Conservation (phyloP, 768 basidiomycete genomes). For the Omphalotus guepiniiformis region DNA sequence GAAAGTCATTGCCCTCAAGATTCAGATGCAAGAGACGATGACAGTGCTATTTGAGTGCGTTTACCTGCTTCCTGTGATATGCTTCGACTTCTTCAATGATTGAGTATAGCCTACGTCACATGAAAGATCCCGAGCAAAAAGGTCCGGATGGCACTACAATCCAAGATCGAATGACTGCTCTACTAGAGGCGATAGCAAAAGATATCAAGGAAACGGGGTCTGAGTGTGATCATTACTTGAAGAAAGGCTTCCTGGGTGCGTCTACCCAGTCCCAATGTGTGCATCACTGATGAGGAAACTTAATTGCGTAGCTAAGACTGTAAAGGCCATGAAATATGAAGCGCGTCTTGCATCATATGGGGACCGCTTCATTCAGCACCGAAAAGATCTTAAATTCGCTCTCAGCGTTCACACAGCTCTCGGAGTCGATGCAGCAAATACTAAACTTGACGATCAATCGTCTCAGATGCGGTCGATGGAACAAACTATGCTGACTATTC, state of each 20-base stretch:
- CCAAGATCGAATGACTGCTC: slow-evolving; percentile 23
- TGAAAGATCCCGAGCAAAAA: slow-evolving; percentile 14
- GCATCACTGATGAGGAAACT: not conserved
- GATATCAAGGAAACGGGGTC: slow-evolving; percentile 31
- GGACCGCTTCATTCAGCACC: slow-evolving; percentile 22
- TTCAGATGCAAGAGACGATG: slow-evolving; percentile 52
- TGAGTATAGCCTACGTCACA: slow-evolving; percentile 15
- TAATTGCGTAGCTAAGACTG: slow-evolving; percentile 23
- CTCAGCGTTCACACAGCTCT: slow-evolving; percentile 25
- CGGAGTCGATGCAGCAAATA: slow-evolving; percentile 19
- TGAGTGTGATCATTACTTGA: slow-evolving; percentile 31
- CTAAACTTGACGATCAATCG: slow-evolving; percentile 2
- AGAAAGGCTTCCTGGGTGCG: slow-evolving; percentile 24
- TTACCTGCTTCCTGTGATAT: not conserved
- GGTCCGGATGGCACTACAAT: slow-evolving; percentile 22
- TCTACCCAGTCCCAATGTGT: not conserved
- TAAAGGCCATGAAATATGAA: slow-evolving; percentile 27
- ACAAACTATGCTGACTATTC: slow-evolving; percentile 22
- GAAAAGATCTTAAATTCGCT: slow-evolving; percentile 25
- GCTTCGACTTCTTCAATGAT: not conserved
- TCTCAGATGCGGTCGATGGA: slow-evolving; percentile 15
- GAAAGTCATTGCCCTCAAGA: slow-evolving; percentile 40
- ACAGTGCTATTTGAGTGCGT: slow-evolving; percentile 40
- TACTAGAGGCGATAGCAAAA: slow-evolving; percentile 17
- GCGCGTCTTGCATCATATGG: slow-evolving; percentile 20